Evolutionary conservation across 257 asterid genomes (phyloP).

Genomic region (Gynochthodes officinalis): DNA sequence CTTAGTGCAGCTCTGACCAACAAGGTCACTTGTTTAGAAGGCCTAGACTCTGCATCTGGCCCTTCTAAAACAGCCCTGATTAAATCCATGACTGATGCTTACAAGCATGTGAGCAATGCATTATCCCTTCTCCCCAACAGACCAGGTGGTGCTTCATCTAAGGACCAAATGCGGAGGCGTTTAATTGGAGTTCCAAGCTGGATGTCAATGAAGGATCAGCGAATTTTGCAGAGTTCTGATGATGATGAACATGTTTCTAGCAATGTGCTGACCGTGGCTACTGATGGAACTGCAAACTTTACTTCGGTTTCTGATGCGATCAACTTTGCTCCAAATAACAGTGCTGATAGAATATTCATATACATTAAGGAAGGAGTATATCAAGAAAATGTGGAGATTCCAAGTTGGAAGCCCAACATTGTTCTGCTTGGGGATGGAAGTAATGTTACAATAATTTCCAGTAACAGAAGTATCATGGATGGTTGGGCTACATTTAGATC

Average conservation of each 20-base stretch:
- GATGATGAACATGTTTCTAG: constrained; percentile 42
- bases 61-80: constrained; percentile 41
- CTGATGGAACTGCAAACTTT: constrained; percentile 73
- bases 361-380: constrained; percentile 61
- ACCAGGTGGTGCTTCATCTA: constrained; percentile 4
- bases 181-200: constrained; percentile 57
- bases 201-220: constrained; percentile 42
- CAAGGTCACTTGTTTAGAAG: constrained; percentile 69
- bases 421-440: constrained; percentile 81
- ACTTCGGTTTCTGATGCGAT: constrained; percentile 54
- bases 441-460: constrained; percentile 55
- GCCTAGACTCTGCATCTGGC: constrained; percentile 54
- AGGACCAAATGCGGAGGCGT: constrained; percentile 34
- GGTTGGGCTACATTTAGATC: constrained; percentile 96
- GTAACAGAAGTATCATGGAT: constrained; percentile 52
- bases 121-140: constrained; percentile 43
- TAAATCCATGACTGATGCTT: constrained; percentile 32
- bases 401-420: constrained; percentile 67
- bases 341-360: constrained; percentile 47
- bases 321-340: constrained; percentile 56
- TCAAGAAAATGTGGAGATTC: constrained; percentile 74
- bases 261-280: constrained; percentile 55
- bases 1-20: constrained; percentile 78
- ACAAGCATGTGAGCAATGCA: constrained; percentile 61
- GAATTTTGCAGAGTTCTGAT: constrained; percentile 34